These are phyloP conservation scores for Backusella mclennaniae DNA, from an alignment of 192 early-diverging fungal genomes.

Conservation along the genomic window DNA sequence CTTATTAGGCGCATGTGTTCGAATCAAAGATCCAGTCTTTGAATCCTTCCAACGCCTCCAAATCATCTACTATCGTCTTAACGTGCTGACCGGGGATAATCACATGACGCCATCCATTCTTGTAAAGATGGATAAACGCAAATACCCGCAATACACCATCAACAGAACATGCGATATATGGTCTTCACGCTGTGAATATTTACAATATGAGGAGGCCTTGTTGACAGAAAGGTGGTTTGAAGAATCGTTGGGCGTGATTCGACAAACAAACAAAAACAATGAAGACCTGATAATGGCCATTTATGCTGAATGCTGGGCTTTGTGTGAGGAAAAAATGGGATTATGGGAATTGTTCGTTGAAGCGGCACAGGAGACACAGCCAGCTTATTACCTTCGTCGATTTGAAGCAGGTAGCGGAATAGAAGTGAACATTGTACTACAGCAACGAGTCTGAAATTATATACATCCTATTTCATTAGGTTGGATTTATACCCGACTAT, in stretches of 20 bases:
- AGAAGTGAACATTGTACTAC: background rate
- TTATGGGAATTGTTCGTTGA: conserved; percentile 20
- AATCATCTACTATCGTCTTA: conserved; percentile 40
- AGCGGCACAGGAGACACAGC: background rate
- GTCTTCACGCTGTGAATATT: conserved; percentile 26
- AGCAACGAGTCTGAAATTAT: background rate
- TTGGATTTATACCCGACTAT: conserved; percentile 58
- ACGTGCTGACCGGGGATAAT: conserved; percentile 18
- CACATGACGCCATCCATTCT: conserved; percentile 41
- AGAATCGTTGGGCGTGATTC: conserved; percentile 26
- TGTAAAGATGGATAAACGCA: conserved; percentile 37
- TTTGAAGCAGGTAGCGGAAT: conserved; percentile 33
- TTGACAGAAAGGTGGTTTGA: conserved; percentile 30
- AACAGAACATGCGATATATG: conserved; percentile 37
- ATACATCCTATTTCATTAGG: conserved; percentile 25
- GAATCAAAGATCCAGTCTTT: conserved; percentile 28
- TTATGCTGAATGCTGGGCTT: conserved; percentile 16
- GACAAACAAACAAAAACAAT: conserved; percentile 11
- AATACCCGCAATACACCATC: conserved; percentile 39
- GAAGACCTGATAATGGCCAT: background rate
- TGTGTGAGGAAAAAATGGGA: conserved; percentile 28
- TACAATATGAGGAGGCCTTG: conserved; percentile 46
- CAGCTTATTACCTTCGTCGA: conserved; percentile 25
- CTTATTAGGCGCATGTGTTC: conserved; percentile 39
- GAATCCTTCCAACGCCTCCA: conserved; percentile 42